Conservation (phyloP, 176 grass and related monocot species). For the Lolium multiflorum region DNA sequence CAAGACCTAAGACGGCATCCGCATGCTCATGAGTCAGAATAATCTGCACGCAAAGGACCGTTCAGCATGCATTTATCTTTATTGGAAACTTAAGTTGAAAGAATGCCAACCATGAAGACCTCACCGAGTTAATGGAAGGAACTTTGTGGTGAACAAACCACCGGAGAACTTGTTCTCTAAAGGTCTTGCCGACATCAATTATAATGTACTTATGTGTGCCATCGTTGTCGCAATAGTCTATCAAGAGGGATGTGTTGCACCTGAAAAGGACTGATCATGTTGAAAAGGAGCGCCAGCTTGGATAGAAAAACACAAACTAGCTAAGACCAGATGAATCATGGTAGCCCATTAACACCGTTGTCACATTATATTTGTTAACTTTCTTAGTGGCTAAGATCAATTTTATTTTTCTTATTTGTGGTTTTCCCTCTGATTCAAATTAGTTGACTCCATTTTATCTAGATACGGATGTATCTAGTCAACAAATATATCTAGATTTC, state of each 20-base stretch:
- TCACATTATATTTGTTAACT: neutral
- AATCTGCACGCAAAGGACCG: slow-evolving; percentile 55
- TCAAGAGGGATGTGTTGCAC: slow-evolving; percentile 87
- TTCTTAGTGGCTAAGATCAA: no score
- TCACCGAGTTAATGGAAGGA: slow-evolving; percentile 70
- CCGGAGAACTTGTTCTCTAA: slow-evolving; percentile 82
- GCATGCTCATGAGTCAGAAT: slow-evolving; percentile 97
- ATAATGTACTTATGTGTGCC: slow-evolving; percentile 69
- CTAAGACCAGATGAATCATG: neutral
- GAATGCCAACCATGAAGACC: slow-evolving; percentile 7
- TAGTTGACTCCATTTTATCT: no score
- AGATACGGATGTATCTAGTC: no score
- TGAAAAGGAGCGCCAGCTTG: no score
- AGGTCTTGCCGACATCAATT: slow-evolving; percentile 77
- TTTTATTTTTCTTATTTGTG: neutral
- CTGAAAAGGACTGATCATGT: slow-evolving; percentile 31
- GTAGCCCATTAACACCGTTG: neutral
- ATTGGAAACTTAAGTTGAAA: neutral
- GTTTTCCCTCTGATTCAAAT: no score
- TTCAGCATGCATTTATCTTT: neutral
- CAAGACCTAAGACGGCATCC: slow-evolving; percentile 87
- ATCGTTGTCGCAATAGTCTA: slow-evolving; percentile 70
- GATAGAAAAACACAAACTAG: neutral
- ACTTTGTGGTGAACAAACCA: slow-evolving; percentile 83
- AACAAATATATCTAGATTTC: no score